Base-by-base conservation (phyloP, 169 alveolate species). In the Eimeria falciformis region DNA sequence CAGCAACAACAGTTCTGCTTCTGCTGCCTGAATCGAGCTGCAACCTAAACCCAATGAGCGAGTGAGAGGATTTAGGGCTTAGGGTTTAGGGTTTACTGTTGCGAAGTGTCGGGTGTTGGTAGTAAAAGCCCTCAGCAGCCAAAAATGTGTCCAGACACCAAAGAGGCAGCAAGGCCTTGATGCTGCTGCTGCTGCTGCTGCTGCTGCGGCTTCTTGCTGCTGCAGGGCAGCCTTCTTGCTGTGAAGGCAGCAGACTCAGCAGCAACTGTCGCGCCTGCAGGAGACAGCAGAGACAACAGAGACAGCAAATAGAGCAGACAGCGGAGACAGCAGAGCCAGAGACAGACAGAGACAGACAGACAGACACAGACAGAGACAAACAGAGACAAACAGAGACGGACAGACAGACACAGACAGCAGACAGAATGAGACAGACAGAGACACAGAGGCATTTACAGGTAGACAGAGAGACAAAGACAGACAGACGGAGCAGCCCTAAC, bases 201-300 rank as follows among this genome's bases (percentile, higher is more conserved):
- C 73, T 62, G 73, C 73, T 50, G 73, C 73, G 12, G n/a, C 73
- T 62, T n/a, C 73, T n/a, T 1, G 73, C 73, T 62, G 73, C 73
- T n/a, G 73, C 73, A 62, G n/a, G 73, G 29, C 73, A 29, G 73
- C 73, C 11, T 9, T 50, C 62, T 14, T 50, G 11, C 11, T n/a
- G 11, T 14, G 73, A 62, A 18, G 73, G 1, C 29, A 14, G 73
- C 73, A 62, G 29, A 29, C 73, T 62, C 33, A 62, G 73, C 17
- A 62, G 73, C 73, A 62, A 29, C 73, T 62, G 73, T 12, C n/a
- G 73, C 73, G 73, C 73, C 73, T 62, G 73, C 12, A 62, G 73
- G 37, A 62, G 73, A n/a, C 17, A 12, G 11, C 0, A 2, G 25
- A n/a, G n/a, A 21, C 62, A 50, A 21, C 62, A 50, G 62, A 12